Percentiles rank a stretch among this genome's conserved stretches.
These are phyloP conservation scores for Kazachstania bromeliacearum DNA, from an alignment of 805 yeast genomes.

Conservation along the genomic window DNA sequence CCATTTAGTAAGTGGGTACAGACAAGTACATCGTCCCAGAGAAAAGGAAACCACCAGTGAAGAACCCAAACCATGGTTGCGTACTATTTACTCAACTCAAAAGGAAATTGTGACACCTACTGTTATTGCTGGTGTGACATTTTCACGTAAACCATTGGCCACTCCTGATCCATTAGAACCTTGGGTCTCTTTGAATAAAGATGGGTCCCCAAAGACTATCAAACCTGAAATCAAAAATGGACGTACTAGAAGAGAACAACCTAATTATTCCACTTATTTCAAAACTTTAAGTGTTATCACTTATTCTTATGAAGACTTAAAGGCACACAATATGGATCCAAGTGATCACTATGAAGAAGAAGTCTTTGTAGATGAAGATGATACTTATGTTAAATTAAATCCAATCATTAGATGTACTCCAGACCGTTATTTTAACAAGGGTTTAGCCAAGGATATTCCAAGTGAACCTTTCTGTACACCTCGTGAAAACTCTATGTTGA, in stretches of 20 bases:
- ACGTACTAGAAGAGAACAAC: slow-evolving; percentile 50
- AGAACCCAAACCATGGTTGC: slow-evolving; percentile 54
- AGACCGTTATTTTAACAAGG: slow-evolving; percentile 55
- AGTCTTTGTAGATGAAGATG: slow-evolving; percentile 52
- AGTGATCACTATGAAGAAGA: slow-evolving; percentile 52
- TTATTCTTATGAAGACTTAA: slow-evolving; percentile 50
- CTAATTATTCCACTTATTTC: slow-evolving; percentile 70
- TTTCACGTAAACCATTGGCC: slow-evolving; percentile 36
- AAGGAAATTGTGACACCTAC: slow-evolving; percentile 63
- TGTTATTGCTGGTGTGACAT: slow-evolving; percentile 50
- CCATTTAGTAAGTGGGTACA: slow-evolving; percentile 7
- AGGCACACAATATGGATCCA: slow-evolving; percentile 65
- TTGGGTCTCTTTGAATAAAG: slow-evolving; percentile 70
- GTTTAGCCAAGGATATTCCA: slow-evolving; percentile 41
- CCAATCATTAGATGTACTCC: slow-evolving; percentile 86
- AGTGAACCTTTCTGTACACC: slow-evolving; percentile 88
- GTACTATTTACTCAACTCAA: slow-evolving; percentile 52
- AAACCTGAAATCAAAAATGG: slow-evolving; percentile 71
- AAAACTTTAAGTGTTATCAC: slow-evolving; percentile 54
- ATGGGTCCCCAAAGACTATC: slow-evolving; percentile 74
- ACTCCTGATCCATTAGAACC: slow-evolving; percentile 60
- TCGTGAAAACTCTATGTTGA: slow-evolving; percentile 46
- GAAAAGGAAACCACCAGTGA: slow-evolving; percentile 32
- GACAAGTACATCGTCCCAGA: slow-evolving; percentile 28
- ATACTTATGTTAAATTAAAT: slow-evolving; percentile 58